Percentiles rank a stretch among this genome's conserved stretches.
Evolutionary conservation across 2,329 filamentous ascomycete species (phyloP).

Genomic region (Alternaria metachromatica): DNA sequence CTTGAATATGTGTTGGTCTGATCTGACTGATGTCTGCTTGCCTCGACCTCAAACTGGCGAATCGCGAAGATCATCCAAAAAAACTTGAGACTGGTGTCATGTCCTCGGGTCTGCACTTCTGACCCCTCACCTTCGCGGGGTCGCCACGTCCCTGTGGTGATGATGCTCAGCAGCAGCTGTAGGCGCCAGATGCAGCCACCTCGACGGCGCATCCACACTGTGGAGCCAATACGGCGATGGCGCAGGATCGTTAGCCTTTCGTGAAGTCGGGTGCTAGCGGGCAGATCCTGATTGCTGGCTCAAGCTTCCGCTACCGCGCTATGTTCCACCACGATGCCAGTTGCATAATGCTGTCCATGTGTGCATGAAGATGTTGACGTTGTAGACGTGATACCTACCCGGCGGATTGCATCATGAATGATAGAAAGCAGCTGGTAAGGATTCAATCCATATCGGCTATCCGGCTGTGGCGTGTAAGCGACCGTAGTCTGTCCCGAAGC

Average conservation of each 20-base stretch:
- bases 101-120: background rate
- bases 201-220: background rate
- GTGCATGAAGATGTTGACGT: background rate
- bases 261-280: background rate
- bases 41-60: background rate
- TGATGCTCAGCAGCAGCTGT: background rate
- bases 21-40: background rate
- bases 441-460: background rate
- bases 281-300: background rate
- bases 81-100: background rate
- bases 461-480: slow-evolving; percentile 7
- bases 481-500: background rate
- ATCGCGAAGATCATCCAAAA: no score
- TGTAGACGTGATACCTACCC: background rate
- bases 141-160: background rate
- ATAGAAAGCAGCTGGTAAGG: background rate
- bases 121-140: background rate
- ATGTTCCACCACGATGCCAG: background rate
- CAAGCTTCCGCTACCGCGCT: background rate
- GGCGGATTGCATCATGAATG: background rate
- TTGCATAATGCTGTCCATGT: background rate
- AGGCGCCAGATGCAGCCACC: background rate
- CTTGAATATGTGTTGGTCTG: background rate
- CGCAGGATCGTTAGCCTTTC: background rate
- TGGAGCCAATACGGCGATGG: background rate